These are phyloP conservation scores for Thermoascus crustaceus DNA, from an alignment of 2,329 filamentous ascomycete genomes.

Conservation along the genomic window DNA sequence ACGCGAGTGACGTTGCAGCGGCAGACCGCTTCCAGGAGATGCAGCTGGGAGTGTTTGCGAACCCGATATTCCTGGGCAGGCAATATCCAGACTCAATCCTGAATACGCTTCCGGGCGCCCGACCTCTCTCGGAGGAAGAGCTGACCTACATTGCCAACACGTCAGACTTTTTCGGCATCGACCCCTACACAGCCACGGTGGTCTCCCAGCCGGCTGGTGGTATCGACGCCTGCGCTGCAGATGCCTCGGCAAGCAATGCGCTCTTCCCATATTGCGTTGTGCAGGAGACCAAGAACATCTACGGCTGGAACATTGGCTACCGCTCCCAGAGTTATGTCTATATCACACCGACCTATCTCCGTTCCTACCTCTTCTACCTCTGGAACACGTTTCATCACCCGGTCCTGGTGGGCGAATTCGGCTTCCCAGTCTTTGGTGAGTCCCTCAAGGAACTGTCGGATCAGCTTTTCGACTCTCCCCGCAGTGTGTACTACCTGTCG, in stretches of 20 bases:
- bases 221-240: slow-evolving; percentile 41
- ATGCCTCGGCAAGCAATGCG: slow-evolving; percentile 32
- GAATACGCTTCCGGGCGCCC: slow-evolving; percentile 37
- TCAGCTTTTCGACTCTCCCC: slow-evolving; percentile 47
- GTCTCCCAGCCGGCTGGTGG: slow-evolving; percentile 42
- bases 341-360: slow-evolving; percentile 41
- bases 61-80: slow-evolving; percentile 37
- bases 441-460: slow-evolving; percentile 37
- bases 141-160: slow-evolving; percentile 44
- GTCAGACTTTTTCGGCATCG: slow-evolving; percentile 49
- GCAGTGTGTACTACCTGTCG: slow-evolving; percentile 47
- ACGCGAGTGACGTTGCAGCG: slow-evolving; percentile 16
- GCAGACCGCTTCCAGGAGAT: slow-evolving; percentile 26
- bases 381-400: slow-evolving; percentile 50
- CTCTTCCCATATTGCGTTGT: slow-evolving; percentile 48
- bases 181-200: slow-evolving; percentile 51
- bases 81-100: slow-evolving; percentile 39
- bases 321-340: slow-evolving; percentile 50
- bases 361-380: slow-evolving; percentile 49
- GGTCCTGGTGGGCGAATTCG: slow-evolving; percentile 47
- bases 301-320: slow-evolving; percentile 54
- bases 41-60: slow-evolving; percentile 35
- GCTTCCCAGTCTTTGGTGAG: slow-evolving; percentile 48
- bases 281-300: slow-evolving; percentile 38
- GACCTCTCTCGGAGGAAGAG: slow-evolving; percentile 40